phyloP scores from a whole-genome alignment of 306 rosid species.

The Cicer judaicum region DNA sequence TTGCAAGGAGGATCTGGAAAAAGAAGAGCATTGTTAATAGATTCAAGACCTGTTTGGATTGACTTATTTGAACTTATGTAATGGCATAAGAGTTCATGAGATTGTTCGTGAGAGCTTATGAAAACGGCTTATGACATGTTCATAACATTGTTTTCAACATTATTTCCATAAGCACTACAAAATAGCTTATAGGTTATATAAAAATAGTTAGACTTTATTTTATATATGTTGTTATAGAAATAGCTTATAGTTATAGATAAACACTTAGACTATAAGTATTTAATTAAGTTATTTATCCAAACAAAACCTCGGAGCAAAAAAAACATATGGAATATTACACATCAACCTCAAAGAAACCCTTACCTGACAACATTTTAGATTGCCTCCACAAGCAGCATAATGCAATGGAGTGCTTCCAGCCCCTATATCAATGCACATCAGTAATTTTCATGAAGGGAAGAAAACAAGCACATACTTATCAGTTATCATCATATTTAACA shows the following conservation, averaged over 20 bases:
- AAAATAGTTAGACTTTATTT: not conserved
- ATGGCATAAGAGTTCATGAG: not conserved
- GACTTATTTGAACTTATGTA: not conserved
- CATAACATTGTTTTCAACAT: not conserved
- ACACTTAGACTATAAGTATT: not conserved
- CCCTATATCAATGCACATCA: conserved; percentile 57
- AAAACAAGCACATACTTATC: conserved; percentile 35
- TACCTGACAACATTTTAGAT: conserved; percentile 96
- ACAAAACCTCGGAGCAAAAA: conserved; percentile 10
- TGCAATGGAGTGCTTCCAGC: conserved; percentile 99
- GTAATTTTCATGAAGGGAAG: conserved; percentile 22
- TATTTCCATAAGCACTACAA: not conserved
- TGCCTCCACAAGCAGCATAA: conserved; percentile 99
- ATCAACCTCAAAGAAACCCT: conserved; percentile 42
- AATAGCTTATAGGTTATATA: too few relatives aligned
- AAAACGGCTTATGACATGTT: not conserved
- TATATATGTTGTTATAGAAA: not conserved
- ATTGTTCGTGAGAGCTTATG: not conserved
- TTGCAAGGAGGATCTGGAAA: conserved; percentile 80
- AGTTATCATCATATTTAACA: not conserved
- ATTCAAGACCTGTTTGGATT: conserved; percentile 2
- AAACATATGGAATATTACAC: conserved; percentile 16
- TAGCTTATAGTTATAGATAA: not conserved
- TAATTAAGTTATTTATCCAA: not conserved
- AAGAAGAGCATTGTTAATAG: conserved; percentile 40